These are phyloP conservation scores for Curvularia hawaiiensis DNA, from an alignment of 2,329 filamentous ascomycete genomes.

Conservation along the genomic window DNA sequence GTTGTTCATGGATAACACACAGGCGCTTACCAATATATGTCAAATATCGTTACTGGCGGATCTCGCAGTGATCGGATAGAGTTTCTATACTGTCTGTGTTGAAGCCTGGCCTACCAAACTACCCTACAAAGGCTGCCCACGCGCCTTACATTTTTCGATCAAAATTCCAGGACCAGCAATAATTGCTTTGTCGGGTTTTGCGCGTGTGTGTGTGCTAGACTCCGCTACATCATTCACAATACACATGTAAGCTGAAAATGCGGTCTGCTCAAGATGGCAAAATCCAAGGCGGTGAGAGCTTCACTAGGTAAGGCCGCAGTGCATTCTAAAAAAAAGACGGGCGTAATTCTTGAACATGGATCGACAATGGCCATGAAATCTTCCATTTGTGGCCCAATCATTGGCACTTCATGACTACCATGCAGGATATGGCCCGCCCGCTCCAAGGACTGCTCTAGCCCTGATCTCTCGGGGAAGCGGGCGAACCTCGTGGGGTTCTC, in stretches of 20 bases:
- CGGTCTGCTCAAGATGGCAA: not conserved
- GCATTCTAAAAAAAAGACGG: not conserved
- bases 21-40: not conserved
- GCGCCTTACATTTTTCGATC: not conserved
- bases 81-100: not conserved
- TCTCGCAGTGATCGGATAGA: not conserved
- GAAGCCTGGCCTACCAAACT: not conserved
- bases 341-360: not conserved
- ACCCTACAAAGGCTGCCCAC: not conserved
- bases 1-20: not conserved
- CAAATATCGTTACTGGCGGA: not conserved
- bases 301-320: not conserved
- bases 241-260: not conserved
- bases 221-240: not conserved
- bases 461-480: conserved; percentile 12
- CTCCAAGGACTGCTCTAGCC: not conserved
- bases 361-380: not conserved
- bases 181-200: conserved; percentile 4
- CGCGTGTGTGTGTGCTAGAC: not conserved
- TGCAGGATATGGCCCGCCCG: conserved; percentile 2
- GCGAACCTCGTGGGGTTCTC: not conserved
- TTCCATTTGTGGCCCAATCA: not conserved
- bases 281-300: not conserved
- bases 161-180: not conserved
- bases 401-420: not conserved